phyloP scores from a whole-genome alignment of 352 stramenopile species.

The Phytophthora vignae region DNA sequence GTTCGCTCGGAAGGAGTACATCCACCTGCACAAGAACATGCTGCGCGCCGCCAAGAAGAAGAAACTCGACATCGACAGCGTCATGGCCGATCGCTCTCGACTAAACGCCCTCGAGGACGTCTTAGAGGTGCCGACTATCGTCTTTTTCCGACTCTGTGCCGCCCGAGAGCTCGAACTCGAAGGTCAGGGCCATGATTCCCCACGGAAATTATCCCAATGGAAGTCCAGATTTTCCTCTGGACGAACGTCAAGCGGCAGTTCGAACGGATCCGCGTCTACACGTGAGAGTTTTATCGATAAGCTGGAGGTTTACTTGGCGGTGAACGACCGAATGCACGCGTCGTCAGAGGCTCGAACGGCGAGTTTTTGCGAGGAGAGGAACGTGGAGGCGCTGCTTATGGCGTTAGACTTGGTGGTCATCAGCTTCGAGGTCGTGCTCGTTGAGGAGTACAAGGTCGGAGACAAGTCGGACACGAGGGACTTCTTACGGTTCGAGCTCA shows the following conservation, averaged over 20 bases:
- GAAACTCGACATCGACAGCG: constrained; percentile 55
- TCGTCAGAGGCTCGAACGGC: constrained; percentile 54
- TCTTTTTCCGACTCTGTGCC: constrained; percentile 83
- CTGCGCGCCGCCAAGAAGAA: constrained; percentile 71
- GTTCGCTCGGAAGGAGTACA: constrained; percentile 76
- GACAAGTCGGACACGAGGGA: constrained; percentile 51
- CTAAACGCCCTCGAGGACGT: constrained; percentile 75
- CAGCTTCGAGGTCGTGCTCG: constrained; percentile 57
- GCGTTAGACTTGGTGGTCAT: constrained; percentile 70
- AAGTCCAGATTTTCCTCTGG: constrained; percentile 68
- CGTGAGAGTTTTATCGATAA: constrained; percentile 48
- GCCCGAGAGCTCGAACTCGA: constrained; percentile 74
- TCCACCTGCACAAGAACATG: constrained; percentile 77
- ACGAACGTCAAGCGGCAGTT: constrained; percentile 32
- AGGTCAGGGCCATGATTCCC: constrained; percentile 66
- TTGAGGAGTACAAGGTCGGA: constrained; percentile 39
- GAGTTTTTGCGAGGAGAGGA: constrained; percentile 55
- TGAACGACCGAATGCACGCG: constrained; percentile 72
- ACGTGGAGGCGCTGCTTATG: constrained; percentile 68
- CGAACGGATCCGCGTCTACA: constrained; percentile 1
- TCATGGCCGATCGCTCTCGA: constrained; percentile 53
- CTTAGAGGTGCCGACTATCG: constrained; percentile 79
- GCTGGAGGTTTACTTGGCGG: constrained; percentile 56
- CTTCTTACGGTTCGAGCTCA: constrained; percentile 76
- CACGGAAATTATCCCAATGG: constrained; percentile 74